Conservation (phyloP, 352 stramenopile genomes). For the Phytophthora vignae region DNA sequence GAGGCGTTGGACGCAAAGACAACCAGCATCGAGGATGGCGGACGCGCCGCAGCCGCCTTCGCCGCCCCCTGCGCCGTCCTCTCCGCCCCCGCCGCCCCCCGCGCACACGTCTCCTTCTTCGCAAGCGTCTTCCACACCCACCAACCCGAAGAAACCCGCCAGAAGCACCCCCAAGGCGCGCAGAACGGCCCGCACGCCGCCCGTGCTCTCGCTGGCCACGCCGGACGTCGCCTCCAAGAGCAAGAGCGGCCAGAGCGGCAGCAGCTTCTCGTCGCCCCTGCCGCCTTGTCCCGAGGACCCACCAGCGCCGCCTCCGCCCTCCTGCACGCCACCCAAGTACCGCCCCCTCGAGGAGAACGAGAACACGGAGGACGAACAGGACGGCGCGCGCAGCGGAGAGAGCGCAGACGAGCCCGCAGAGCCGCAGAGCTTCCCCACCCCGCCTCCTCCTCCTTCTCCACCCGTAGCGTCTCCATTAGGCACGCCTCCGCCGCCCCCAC, state of each 20-base stretch:
- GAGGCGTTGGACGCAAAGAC: no score
- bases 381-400: constrained; percentile 53
- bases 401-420: constrained; percentile 40
- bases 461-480: constrained; percentile 35
- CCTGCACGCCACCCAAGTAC: constrained; percentile 75
- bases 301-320: constrained; percentile 62
- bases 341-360: constrained; percentile 65
- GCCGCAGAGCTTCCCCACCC: constrained; percentile 49
- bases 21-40: constrained; percentile 5
- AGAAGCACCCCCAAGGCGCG: constrained; percentile 12
- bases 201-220: constrained; percentile 8
- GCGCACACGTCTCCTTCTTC: constrained; percentile 32
- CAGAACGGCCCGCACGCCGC: constrained; percentile 4
- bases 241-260: constrained; percentile 54
- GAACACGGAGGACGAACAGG: constrained; percentile 42
- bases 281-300: constrained; percentile 78
- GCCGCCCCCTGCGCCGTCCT: constrained; percentile 34
- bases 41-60: constrained; percentile 6
- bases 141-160: constrained; percentile 13
- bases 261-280: constrained; percentile 73
- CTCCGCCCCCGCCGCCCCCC: constrained; percentile 35
- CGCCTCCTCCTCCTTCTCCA: constrained; percentile 53
- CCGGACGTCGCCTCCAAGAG: constrained; percentile 5
- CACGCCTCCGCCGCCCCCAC: constrained; percentile 44
- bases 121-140: not conserved